phyloP scores from a whole-genome alignment of 2,329 filamentous ascomycete species.

The Calycina herbarum region DNA sequence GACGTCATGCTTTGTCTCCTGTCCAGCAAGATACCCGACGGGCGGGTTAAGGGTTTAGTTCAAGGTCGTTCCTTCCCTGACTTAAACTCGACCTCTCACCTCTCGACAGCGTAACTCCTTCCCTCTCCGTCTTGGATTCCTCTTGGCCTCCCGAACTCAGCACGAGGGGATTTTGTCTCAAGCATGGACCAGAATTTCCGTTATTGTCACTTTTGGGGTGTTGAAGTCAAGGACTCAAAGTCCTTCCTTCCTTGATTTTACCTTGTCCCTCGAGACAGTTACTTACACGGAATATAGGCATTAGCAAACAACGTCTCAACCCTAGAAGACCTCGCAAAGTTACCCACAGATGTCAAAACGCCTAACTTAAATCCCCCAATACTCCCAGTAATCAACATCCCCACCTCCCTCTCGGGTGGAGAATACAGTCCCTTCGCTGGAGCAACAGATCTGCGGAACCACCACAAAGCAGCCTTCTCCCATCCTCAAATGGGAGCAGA shows the following conservation, averaged over 20 bases:
- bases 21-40: neutral
- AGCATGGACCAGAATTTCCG: too few species aligned
- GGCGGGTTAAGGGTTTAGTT: too few species aligned
- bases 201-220: too few species aligned
- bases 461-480: conserved; percentile 31
- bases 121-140: too few species aligned
- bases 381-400: conserved; percentile 42
- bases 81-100: too few species aligned
- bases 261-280: neutral
- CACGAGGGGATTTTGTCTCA: too few species aligned
- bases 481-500: conserved; percentile 45
- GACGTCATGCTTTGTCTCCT: too few species aligned
- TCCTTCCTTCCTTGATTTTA: too few species aligned
- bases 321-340: conserved; percentile 20
- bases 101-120: too few species aligned
- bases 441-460: conserved; percentile 38
- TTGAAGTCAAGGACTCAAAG: too few species aligned
- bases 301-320: conserved; percentile 29
- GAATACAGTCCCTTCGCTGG: conserved; percentile 44
- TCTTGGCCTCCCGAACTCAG: too few species aligned
- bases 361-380: conserved; percentile 22
- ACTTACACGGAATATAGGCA: conserved; percentile 20
- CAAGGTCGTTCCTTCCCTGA: too few species aligned
- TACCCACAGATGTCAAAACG: conserved; percentile 17
- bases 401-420: conserved; percentile 44